Evolutionary conservation across 345 rosid genomes (phyloP), one percentile per base, ranked within the genome.

Genomic region (Hibiscus syriacus): DNA sequence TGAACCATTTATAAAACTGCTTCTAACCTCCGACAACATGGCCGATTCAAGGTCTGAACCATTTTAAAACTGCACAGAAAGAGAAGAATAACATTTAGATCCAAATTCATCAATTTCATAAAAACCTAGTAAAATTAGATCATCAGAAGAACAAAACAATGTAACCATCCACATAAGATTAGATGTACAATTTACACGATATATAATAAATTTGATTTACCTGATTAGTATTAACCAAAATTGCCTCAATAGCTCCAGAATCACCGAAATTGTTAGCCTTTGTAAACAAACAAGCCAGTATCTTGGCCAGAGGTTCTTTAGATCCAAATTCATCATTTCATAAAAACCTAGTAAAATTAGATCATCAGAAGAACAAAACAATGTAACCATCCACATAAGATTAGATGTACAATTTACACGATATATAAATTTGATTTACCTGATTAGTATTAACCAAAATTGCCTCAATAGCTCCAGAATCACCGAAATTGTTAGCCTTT

Each of bases 11-110:
- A n/a, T n/a, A n/a, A n/a, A n/a, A n/a, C n/a, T n/a, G n/a, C n/a
- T n/a, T n/a, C n/a, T n/a, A n/a, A n/a, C n/a, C n/a, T 93, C 98
- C 25, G 96, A 93, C 80, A 88, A 90, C 98, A 93, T 86, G 10
- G 97, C 96, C 27, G 86, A 89, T 82, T 93, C 97, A 73, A 93
- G 98, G 87, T 93, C 96, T 82, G 74, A 93, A 93, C 98, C 98
- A 93, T 65, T 93, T 90, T 90, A 93, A 65, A 93, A 93, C 98
- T 93, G 86, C 68, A 73, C 16, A 17, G 9, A 34, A 20, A 55
- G 0, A 3, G 5, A 65, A 65, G 17, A 16, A 14, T 72, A 64
- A 17, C 25, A 20, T n/a, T 29, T 57, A 56, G 66, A 43, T 9
- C 50, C 11, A 29, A 30, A 65, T 56, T 52, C 16, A 67, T 63